phyloP scores from a whole-genome alignment of 768 basidiomycete genomes.

The Termitomyces heimii region DNA sequence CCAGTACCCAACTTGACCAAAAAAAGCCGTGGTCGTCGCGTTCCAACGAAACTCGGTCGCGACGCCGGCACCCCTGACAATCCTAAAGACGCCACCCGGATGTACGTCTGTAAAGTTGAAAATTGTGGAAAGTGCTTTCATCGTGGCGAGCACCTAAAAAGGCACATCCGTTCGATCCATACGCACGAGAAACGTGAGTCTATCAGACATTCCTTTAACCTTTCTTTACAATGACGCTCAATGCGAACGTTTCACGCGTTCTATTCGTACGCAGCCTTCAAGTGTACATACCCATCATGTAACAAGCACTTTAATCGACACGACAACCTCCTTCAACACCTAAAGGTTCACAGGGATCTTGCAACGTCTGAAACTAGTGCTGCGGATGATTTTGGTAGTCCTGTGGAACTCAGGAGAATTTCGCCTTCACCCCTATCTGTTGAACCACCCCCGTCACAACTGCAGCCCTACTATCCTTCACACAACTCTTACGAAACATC shows the following conservation, averaged over 20 bases:
- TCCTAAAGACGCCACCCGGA: constrained; percentile 20
- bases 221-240: constrained; percentile 12
- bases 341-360: constrained; percentile 57
- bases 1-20: constrained; percentile 77
- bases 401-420: constrained; percentile 6
- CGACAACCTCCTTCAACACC: constrained; percentile 76
- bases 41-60: constrained; percentile 43
- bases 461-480: constrained; percentile 7
- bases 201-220: constrained; percentile 7
- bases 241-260: constrained; percentile 8
- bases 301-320: constrained; percentile 73
- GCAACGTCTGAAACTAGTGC: constrained; percentile 9
- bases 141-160: constrained; percentile 74
- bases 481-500: constrained; percentile 10
- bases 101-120: constrained; percentile 60
- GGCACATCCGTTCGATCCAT: constrained; percentile 77
- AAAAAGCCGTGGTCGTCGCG: constrained; percentile 73
- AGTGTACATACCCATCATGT: constrained; percentile 62
- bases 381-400: constrained; percentile 10
- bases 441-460: constrained; percentile 5
- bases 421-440: constrained; percentile 9
- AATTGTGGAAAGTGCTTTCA: constrained; percentile 79
- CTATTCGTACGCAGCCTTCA: constrained; percentile 46
- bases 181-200: constrained; percentile 77
- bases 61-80: constrained; percentile 8